These are phyloP conservation scores for Marvania coccoides DNA, from an alignment of 139 green algal species.

Conservation along the genomic window DNA sequence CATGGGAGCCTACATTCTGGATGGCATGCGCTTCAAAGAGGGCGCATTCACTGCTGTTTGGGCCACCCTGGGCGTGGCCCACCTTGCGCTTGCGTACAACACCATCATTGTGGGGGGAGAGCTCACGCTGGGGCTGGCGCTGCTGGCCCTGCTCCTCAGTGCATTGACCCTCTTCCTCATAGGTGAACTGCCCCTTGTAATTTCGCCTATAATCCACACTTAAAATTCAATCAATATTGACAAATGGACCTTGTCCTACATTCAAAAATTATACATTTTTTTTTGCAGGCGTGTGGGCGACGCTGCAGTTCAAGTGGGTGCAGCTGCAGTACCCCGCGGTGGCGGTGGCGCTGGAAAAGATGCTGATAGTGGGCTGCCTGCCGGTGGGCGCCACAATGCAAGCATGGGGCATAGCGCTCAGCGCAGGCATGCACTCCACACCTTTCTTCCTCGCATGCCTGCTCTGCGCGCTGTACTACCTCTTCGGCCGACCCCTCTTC, in stretches of 20 bases:
- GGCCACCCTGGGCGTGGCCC: conserved; percentile 56
- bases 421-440: conserved; percentile 43
- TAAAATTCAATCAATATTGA: no score
- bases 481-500: conserved; percentile 61
- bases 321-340: conserved; percentile 76
- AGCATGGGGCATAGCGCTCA: conserved; percentile 39
- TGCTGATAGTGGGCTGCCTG: conserved; percentile 62
- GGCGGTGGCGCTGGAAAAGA: conserved; percentile 77
- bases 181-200: conserved; percentile 7
- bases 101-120: conserved; percentile 21
- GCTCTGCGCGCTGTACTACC: conserved; percentile 58
- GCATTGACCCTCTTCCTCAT: conserved; percentile 19
- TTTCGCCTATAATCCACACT: no score
- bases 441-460: conserved; percentile 77
- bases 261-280: no score
- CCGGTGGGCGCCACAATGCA: conserved; percentile 50
- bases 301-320: conserved; percentile 88
- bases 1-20: conserved; percentile 85
- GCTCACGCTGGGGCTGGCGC: conserved; percentile 4
- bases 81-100: conserved; percentile 47
- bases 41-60: conserved; percentile 71
- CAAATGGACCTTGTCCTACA: no score
- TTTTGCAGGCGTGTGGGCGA: conserved; percentile 65
- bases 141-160: conserved; percentile 21
- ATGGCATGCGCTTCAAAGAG: conserved; percentile 68